Conservation (phyloP, 805 yeast species). For the Candida saitoana region DNA sequence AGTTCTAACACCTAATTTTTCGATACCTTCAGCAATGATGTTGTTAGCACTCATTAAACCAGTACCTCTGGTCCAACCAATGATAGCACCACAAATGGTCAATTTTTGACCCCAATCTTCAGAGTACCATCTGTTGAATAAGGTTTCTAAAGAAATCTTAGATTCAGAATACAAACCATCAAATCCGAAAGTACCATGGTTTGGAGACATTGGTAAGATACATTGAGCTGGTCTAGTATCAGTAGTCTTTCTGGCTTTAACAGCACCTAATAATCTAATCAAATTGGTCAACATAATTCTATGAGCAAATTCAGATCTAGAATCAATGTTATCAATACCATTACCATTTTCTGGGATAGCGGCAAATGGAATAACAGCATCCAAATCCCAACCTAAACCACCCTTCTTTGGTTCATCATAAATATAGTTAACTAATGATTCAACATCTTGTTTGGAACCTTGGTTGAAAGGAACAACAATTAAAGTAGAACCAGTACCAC, state of each 20-base stretch:
- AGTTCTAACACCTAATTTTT: slow-evolving; percentile 92
- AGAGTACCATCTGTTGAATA: slow-evolving; percentile 98
- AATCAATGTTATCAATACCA: slow-evolving; percentile 87
- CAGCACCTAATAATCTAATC: slow-evolving; percentile 85
- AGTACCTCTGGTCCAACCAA: slow-evolving; percentile 99
- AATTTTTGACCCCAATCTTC: slow-evolving; percentile 94
- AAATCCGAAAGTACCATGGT: slow-evolving; percentile 98
- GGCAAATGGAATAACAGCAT: slow-evolving; percentile 94
- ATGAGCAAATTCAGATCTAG: slow-evolving; percentile 96
- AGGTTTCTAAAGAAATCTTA: slow-evolving; percentile 88
- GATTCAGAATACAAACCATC: slow-evolving; percentile 99
- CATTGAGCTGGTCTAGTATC: slow-evolving; percentile 99
- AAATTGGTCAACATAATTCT: slow-evolving; percentile 97
- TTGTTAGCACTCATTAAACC: slow-evolving; percentile 98
- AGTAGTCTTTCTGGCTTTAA: slow-evolving; percentile 76
- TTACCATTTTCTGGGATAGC: slow-evolving; percentile 99
- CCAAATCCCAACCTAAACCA: slow-evolving; percentile 97
- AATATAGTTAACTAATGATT: slow-evolving; percentile 77
- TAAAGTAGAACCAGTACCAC: slow-evolving; percentile 87
- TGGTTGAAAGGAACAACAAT: slow-evolving; percentile 98
- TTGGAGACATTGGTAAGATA: slow-evolving; percentile 93
- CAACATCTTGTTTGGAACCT: slow-evolving; percentile 92
- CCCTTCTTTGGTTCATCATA: slow-evolving; percentile 79
- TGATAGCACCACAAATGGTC: slow-evolving; percentile 96
- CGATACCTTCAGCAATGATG: slow-evolving; percentile 96